Evolutionary conservation across 2,329 filamentous ascomycete genomes (phyloP).

Genomic region (Cercospora sesami): DNA sequence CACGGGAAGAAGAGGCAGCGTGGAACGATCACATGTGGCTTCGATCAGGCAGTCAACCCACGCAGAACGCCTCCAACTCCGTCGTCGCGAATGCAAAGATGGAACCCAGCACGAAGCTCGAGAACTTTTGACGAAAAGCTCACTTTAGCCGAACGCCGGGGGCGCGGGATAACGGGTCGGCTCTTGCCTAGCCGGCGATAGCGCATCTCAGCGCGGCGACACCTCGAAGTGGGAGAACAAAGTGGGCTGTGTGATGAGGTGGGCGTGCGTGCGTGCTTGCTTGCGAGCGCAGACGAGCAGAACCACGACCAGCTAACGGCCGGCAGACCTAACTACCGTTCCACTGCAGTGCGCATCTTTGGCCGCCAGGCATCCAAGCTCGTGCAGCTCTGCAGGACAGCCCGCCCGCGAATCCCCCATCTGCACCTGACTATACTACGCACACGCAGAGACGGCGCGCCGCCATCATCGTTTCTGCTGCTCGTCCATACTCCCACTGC

Average conservation of each 20-base stretch:
- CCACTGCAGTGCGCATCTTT: slow-evolving; percentile 1
- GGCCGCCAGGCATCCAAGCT: slow-evolving; percentile 7
- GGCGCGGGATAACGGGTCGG: neutral
- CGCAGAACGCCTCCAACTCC: slow-evolving; percentile 1
- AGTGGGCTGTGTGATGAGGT: slow-evolving; percentile 8
- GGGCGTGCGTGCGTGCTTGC: neutral
- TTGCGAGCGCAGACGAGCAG: neutral
- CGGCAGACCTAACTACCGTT: neutral
- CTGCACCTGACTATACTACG: slow-evolving; percentile 8
- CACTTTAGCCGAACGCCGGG: slow-evolving; percentile 4
- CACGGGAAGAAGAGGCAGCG: neutral
- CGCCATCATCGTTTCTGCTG: neutral
- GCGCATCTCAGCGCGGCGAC: slow-evolving; percentile 5
- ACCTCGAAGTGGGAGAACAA: slow-evolving; percentile 10
- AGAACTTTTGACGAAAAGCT: slow-evolving; percentile 13
- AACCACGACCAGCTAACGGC: neutral
- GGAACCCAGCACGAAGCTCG: neutral
- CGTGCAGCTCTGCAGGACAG: slow-evolving; percentile 13
- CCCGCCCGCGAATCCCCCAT: slow-evolving; percentile 1
- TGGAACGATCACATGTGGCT: slow-evolving; percentile 1
- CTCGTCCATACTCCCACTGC: neutral
- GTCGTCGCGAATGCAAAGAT: neutral
- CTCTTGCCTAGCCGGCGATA: slow-evolving; percentile 5
- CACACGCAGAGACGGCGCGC: neutral
- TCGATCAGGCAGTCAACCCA: neutral